These are phyloP conservation scores for Hypsizygus marmoreus DNA, from an alignment of 768 basidiomycete genomes.

Conservation along the genomic window DNA sequence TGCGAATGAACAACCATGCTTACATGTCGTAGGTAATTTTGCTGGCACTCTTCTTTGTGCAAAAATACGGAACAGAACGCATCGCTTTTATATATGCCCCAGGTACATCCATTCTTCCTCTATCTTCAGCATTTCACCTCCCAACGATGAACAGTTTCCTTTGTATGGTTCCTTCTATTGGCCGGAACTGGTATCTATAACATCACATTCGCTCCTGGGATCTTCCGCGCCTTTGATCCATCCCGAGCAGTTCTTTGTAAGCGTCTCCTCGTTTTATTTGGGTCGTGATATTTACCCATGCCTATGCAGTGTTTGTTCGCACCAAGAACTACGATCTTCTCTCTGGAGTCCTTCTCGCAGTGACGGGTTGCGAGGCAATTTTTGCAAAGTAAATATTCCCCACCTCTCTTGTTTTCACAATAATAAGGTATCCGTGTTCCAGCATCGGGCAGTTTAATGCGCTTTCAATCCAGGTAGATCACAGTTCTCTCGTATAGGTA, in stretches of 20 bases:
- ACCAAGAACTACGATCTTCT: slow-evolving; percentile 63
- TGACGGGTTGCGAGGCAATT: slow-evolving; percentile 73
- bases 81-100: slow-evolving; percentile 58
- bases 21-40: slow-evolving; percentile 45
- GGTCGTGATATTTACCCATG: not conserved
- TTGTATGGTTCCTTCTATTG: slow-evolving; percentile 57
- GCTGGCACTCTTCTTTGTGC: slow-evolving; percentile 55
- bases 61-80: slow-evolving; percentile 60
- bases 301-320: slow-evolving; percentile 57
- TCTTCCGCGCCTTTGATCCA: slow-evolving; percentile 69
- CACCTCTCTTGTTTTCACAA: not conserved
- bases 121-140: not conserved
- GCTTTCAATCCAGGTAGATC: slow-evolving; percentile 51
- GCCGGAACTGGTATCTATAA: slow-evolving; percentile 59
- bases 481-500: not conserved
- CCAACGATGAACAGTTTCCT: slow-evolving; percentile 40
- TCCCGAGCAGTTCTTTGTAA: slow-evolving; percentile 63
- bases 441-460: slow-evolving; percentile 72
- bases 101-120: slow-evolving; percentile 1
- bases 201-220: slow-evolving; percentile 52
- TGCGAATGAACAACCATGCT: not conserved
- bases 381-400: slow-evolving; percentile 59
- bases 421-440: not conserved
- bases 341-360: slow-evolving; percentile 60
- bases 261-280: slow-evolving; percentile 14